Percentiles rank a stretch among this genome's conserved stretches.
Conservation (phyloP, 2,329 filamentous ascomycete genomes). For the Epichloe uncinata region DNA sequence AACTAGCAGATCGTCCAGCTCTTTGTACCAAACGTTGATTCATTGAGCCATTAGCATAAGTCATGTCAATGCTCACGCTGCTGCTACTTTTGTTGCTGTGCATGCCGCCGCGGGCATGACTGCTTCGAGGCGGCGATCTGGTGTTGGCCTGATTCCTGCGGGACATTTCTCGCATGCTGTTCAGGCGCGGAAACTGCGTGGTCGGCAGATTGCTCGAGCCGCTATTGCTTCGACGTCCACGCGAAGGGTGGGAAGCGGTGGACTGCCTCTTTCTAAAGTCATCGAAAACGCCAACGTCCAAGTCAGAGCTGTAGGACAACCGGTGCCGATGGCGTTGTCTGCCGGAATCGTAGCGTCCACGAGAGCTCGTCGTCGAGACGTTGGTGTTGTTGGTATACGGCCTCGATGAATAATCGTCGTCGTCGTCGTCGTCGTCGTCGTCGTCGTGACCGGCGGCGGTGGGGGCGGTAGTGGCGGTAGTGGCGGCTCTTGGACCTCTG, state of each 20-base stretch:
- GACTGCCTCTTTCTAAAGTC: slow-evolving; percentile 10
- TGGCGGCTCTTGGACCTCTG: slow-evolving; percentile 9
- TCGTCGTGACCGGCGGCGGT: slow-evolving; percentile 4
- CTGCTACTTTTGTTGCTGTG: slow-evolving; percentile 62
- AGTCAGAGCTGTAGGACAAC: slow-evolving; percentile 49
- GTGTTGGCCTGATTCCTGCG: slow-evolving; percentile 20
- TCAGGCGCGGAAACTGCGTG: slow-evolving; percentile 41
- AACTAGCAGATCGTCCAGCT: slow-evolving; percentile 53
- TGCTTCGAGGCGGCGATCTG: slow-evolving; percentile 26
- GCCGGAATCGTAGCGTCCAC: neutral
- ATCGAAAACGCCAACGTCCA: slow-evolving; percentile 43
- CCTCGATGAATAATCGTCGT: slow-evolving; percentile 6
- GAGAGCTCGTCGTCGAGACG: slow-evolving; percentile 4
- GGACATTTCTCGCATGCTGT: slow-evolving; percentile 43
- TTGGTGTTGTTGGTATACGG: slow-evolving; percentile 3
- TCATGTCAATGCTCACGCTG: slow-evolving; percentile 52
- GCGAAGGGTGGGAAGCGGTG: slow-evolving; percentile 19
- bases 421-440: neutral
- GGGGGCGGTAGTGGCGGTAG: slow-evolving; percentile 10
- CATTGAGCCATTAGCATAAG: slow-evolving; percentile 42
- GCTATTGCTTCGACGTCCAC: slow-evolving; percentile 64
- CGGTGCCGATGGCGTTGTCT: slow-evolving; percentile 14
- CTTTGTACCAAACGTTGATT: slow-evolving; percentile 45
- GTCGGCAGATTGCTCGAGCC: slow-evolving; percentile 60
- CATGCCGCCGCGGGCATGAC: slow-evolving; percentile 42